These are phyloP conservation scores for Chaetomiaceae sp. DNA, from an alignment of 2,329 filamentous ascomycete genomes.

Conservation along the genomic window DNA sequence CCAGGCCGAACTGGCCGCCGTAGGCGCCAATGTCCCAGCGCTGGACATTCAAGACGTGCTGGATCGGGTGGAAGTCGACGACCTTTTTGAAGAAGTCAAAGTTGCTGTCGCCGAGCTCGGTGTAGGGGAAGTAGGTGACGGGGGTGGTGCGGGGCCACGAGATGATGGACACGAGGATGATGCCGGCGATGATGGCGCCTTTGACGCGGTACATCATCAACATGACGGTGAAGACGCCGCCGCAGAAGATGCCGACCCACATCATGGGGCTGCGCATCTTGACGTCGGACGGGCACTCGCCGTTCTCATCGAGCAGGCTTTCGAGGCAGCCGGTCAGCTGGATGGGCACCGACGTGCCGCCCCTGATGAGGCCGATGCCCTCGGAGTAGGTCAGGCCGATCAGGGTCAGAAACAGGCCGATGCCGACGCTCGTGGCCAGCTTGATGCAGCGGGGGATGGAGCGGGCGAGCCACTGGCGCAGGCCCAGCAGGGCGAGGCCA, in stretches of 20 bases:
- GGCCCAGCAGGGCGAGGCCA: conserved; percentile 69
- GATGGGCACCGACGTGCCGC: conserved; percentile 62
- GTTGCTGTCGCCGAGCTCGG: conserved; percentile 58
- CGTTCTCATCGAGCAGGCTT: conserved; percentile 38
- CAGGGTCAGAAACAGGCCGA: conserved; percentile 74
- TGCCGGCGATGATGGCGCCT: conserved; percentile 79
- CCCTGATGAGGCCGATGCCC: conserved; percentile 75
- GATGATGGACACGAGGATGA: conserved; percentile 78
- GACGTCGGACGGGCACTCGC: conserved; percentile 55
- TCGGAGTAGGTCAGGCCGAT: conserved; percentile 76
- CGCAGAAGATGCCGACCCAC: conserved; percentile 87
- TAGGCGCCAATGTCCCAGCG: conserved; percentile 67
- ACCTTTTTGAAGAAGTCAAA: conserved; percentile 90
- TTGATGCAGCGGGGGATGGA: conserved; percentile 82
- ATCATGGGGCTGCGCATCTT: conserved; percentile 82
- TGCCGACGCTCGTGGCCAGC: conserved; percentile 79
- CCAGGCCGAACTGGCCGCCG: conserved; percentile 73
- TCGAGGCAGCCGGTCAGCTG: conserved; percentile 68
- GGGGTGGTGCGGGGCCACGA: conserved; percentile 76
- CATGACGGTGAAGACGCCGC: conserved; percentile 73
- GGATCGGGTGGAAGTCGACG: conserved; percentile 76
- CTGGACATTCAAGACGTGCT: conserved; percentile 63
- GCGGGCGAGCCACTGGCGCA: conserved; percentile 84
- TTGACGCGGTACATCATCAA: conserved; percentile 84
- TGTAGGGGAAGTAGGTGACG: conserved; percentile 79